phyloP scores from a whole-genome alignment of 2,329 filamentous ascomycete species.

The Talaromyces albobiverticillius region DNA sequence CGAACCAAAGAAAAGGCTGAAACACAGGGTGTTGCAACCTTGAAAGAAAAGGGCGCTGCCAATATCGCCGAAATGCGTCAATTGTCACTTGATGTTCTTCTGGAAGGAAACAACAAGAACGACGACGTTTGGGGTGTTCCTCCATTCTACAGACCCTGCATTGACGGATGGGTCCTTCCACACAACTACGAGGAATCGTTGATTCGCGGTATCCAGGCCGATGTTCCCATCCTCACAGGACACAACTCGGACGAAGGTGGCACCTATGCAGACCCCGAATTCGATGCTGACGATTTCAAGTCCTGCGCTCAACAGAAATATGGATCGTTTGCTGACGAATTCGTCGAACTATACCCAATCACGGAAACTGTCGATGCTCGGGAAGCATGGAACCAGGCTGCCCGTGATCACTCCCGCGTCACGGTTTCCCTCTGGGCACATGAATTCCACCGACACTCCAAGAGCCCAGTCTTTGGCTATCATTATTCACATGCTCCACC shows the following conservation, averaged over 20 bases:
- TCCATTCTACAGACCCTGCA: conserved; percentile 28
- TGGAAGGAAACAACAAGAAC: conserved; percentile 23
- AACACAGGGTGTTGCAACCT: not conserved
- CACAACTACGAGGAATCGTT: conserved; percentile 26
- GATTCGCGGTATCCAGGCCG: conserved; percentile 27
- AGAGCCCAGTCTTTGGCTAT: conserved; percentile 25
- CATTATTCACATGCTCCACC: conserved; percentile 28
- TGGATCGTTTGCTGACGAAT: conserved; percentile 22
- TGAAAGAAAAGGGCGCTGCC: conserved; percentile 27
- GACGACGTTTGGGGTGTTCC: conserved; percentile 27
- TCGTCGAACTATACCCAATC: conserved; percentile 21
- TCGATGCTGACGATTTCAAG: conserved; percentile 27
- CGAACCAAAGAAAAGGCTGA: not conserved
- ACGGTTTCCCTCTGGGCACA: conserved; percentile 24
- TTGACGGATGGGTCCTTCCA: conserved; percentile 26
- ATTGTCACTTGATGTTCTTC: conserved; percentile 24
- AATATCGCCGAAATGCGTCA: conserved; percentile 39
- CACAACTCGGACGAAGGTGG: conserved; percentile 30
- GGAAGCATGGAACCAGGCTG: conserved; percentile 21
- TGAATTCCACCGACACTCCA: conserved; percentile 19
- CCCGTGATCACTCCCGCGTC: conserved; percentile 24
- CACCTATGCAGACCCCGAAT: conserved; percentile 19
- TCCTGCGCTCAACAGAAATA: conserved; percentile 32
- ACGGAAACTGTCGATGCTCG: conserved; percentile 13
- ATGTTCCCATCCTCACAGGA: conserved; percentile 30